Evolutionary conservation across 1,139 yeast genomes (phyloP).

Genomic region (Schwanniomyces etchellsii): DNA sequence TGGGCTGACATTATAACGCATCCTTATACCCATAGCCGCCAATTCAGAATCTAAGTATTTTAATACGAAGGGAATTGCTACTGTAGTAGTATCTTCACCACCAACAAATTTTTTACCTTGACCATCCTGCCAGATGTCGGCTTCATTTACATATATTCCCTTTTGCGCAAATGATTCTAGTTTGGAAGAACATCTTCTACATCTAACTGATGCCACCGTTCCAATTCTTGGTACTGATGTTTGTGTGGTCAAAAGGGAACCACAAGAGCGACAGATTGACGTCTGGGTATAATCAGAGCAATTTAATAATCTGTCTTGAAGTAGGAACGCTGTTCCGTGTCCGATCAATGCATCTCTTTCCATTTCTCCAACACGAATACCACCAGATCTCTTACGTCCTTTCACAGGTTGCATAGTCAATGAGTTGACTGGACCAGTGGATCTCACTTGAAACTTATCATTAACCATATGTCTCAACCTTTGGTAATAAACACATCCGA

Average conservation of each 20-base stretch:
- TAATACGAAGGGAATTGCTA: conserved; percentile 95
- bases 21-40: conserved; percentile 95
- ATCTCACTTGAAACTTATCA: conserved; percentile 98
- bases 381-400: conserved; percentile 98
- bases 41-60: conserved; percentile 93
- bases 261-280: conserved; percentile 86
- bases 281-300: conserved; percentile 96
- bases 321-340: conserved; percentile 94
- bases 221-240: conserved; percentile 90
- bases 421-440: conserved; percentile 96
- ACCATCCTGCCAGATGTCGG: conserved; percentile 97
- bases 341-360: conserved; percentile 99
- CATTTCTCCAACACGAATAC: conserved; percentile 99
- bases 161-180: conserved; percentile 37
- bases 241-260: conserved; percentile 85
- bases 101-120: conserved; percentile 88
- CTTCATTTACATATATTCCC: conserved; percentile 52
- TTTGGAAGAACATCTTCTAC: conserved; percentile 85
- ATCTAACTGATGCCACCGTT: conserved; percentile 66
- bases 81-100: conserved; percentile 87
- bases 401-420: conserved; percentile 99
- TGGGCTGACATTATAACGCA: conserved; percentile 79
- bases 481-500: conserved; percentile 96
- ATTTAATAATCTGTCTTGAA: conserved; percentile 92
- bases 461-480: conserved; percentile 99